Base-by-base conservation (phyloP, 139 green algal species). In the Chloropicon primus region DNA sequence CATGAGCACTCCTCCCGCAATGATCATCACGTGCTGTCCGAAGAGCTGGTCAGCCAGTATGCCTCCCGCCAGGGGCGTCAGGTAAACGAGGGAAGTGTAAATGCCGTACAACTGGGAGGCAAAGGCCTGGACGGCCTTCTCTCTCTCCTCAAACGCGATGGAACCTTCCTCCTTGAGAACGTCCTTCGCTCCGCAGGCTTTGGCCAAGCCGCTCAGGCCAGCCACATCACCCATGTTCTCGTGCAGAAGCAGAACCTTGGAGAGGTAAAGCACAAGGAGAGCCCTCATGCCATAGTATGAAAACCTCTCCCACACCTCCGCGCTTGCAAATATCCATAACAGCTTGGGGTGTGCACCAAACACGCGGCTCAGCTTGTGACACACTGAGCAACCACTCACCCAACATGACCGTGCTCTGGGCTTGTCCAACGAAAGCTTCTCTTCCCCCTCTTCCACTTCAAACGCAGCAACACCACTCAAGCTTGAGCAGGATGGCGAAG, bases 251-350 rank as follows among this genome's bases (percentile, higher is more conserved):
- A 75, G 72, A 41, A 27, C 75, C 41, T 79, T 26, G 17, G 26
- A 53, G 22, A 81, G 71, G 73, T 80, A 81, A 22, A 81, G 71
- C n/a, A 81, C 77, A 25, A 81, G 77, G 10, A 80, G 21, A 27
- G 77, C 77, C 3, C 73, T 74, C 77, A 81, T 81, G 10, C 72
- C 77, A 0, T 81, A 81, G n/a, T 81, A 81, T 0, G 73, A 81
- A 24, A 81, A 81, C 22, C 77, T 0, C 25, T 81, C 77, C 23
- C 72, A 81, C 21, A 29, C 27, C n/a, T 81, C 77, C 2, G 72
- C 72, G 0, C 29, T 25, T 22, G 26, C 75, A 22, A 81, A 74
- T 3, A 80, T 62, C 41, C 41, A 62, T 62, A 62, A 62, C 5
- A 62, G 41, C 17, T 62, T 62, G 5, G 41, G 41, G 41, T 62